phyloP scores from a whole-genome alignment of 106 monocot species.

The Ottelia alismoides region DNA sequence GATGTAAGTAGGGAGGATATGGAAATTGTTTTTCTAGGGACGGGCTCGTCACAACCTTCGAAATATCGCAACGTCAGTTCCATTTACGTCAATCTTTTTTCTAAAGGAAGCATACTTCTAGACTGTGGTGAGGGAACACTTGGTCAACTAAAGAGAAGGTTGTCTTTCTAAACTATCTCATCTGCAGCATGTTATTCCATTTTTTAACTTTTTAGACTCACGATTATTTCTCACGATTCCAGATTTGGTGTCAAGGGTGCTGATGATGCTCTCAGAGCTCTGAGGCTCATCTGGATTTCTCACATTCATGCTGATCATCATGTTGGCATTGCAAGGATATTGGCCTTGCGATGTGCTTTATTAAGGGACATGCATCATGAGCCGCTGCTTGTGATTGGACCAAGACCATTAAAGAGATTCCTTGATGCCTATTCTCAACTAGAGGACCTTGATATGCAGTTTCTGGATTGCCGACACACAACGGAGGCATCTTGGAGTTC shows the following conservation, averaged over 20 bases:
- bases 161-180: neutral
- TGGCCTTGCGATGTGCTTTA: slow-evolving; percentile 55
- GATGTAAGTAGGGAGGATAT: slow-evolving; percentile 86
- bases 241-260: slow-evolving; percentile 90
- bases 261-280: slow-evolving; percentile 59
- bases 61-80: slow-evolving; percentile 98
- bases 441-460: slow-evolving; percentile 88
- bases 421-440: slow-evolving; percentile 87
- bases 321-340: slow-evolving; percentile 71
- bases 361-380: slow-evolving; percentile 48
- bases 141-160: slow-evolving; percentile 94
- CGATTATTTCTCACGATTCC: slow-evolving; percentile 4
- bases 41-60: slow-evolving; percentile 94
- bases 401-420: slow-evolving; percentile 70
- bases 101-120: slow-evolving; percentile 79
- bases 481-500: slow-evolving; percentile 27
- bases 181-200: neutral
- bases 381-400: slow-evolving; percentile 84
- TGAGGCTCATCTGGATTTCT: slow-evolving; percentile 87
- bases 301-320: slow-evolving; percentile 99
- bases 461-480: slow-evolving; percentile 88
- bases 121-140: slow-evolving; percentile 99
- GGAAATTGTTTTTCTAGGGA: slow-evolving; percentile 88
- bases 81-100: slow-evolving; percentile 80
- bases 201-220: neutral